phyloP scores from a whole-genome alignment of 1,284 basidiomycete genomes.

The Laetiporus sulphureus region DNA sequence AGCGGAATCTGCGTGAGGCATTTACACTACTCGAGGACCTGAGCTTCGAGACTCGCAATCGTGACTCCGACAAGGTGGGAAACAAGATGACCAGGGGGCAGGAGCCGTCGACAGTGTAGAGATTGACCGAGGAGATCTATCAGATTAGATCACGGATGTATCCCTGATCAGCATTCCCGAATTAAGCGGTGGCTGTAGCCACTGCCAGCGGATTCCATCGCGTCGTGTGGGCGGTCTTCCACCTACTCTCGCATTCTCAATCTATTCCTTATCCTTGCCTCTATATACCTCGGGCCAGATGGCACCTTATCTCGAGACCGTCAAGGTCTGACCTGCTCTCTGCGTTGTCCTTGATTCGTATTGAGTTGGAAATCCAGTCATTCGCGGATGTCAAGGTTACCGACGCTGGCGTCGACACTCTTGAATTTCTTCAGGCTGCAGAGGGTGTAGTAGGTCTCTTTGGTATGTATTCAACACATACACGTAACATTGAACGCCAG shows the following conservation, averaged over 20 bases:
- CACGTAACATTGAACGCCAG: neutral
- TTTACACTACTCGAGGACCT: too few species aligned
- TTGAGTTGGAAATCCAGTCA: too few species aligned
- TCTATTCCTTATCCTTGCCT: neutral
- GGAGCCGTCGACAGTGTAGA: neutral
- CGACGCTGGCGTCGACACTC: constrained; percentile 84
- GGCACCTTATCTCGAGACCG: constrained; percentile 83
- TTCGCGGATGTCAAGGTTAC: constrained; percentile 88
- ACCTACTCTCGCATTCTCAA: neutral
- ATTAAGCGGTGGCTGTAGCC: neutral
- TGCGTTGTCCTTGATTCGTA: too few species aligned
- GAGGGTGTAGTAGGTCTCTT: constrained; percentile 90
- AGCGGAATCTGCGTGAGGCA: constrained; percentile 84
- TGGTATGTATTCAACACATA: constrained; percentile 45
- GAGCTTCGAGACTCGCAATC: too few species aligned
- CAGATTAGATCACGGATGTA: neutral
- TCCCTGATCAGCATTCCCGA: neutral
- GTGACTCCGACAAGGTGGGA: neutral
- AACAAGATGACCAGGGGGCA: neutral
- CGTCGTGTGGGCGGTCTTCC: neutral
- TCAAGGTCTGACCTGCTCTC: too few species aligned
- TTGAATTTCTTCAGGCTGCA: constrained; percentile 84
- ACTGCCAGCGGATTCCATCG: neutral
- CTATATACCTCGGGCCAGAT: too few species aligned
- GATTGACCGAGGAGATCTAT: constrained; percentile 2